Percentiles rank a stretch among this genome's conserved stretches.
Conservation (phyloP, 2,329 filamentous ascomycete genomes). For the Davidsoniella virescens region DNA sequence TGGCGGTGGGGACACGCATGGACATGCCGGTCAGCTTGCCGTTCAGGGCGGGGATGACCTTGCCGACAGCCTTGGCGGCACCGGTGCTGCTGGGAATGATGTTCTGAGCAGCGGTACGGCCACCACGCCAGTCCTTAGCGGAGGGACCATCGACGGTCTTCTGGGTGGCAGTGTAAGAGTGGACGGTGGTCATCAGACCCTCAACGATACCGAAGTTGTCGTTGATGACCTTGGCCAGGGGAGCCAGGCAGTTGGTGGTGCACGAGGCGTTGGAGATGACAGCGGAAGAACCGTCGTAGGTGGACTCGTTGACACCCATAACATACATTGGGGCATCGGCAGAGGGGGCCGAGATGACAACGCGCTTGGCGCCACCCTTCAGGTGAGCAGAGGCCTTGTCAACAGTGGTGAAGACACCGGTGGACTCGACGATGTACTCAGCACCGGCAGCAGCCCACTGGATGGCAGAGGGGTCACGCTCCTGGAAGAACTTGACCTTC, state of each 20-base stretch:
- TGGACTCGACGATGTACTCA: constrained; percentile 52
- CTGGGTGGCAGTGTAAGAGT: constrained; percentile 99
- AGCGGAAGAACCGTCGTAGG: constrained; percentile 76
- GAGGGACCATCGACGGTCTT: constrained; percentile 98
- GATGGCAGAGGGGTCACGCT: constrained; percentile 52
- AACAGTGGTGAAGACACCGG: constrained; percentile 77
- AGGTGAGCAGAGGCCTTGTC: constrained; percentile 92
- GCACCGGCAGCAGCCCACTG: constrained; percentile 79
- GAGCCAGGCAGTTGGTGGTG: constrained; percentile 99
- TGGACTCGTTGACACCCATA: constrained; percentile 95
- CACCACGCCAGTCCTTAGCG: constrained; percentile 97
- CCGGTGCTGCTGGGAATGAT: constrained; percentile 98
- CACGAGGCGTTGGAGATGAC: constrained; percentile 99
- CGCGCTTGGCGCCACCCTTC: constrained; percentile 96
- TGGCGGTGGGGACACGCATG: constrained; percentile 96
- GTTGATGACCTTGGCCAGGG: constrained; percentile 97
- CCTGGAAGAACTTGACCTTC: constrained; percentile 31
- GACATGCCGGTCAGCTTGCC: constrained; percentile 99
- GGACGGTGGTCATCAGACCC: constrained; percentile 98
- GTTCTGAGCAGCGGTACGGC: constrained; percentile 96
- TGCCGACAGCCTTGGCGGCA: constrained; percentile 99
- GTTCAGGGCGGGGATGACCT: constrained; percentile 95
- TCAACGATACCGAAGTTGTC: constrained; percentile 96
- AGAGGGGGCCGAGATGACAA: constrained; percentile 80
- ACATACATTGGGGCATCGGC: constrained; percentile 99